Base-by-base conservation (phyloP, 345 rosid genomes). In the Linum tenue region DNA sequence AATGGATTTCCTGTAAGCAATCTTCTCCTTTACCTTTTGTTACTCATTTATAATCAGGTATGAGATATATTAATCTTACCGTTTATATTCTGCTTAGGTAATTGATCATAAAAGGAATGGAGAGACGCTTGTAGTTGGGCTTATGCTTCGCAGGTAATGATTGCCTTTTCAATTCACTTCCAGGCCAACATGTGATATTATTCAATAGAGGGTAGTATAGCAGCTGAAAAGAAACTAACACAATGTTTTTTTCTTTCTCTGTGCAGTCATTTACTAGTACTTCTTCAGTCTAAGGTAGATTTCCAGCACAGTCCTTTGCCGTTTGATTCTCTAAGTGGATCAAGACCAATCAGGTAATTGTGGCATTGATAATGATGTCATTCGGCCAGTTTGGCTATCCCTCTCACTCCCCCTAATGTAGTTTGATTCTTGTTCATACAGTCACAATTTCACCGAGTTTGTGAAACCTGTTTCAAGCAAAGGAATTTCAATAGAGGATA, bases 251-350 rank as follows among this genome's bases (percentile, higher is more conserved):
- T 22, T 22, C 0, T 50, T 74, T 60, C 72, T 55, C 16, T 51
- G 63, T 80, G 70, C 88, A 94, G 99, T 82, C 99, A 90, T 71
- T 83, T 94, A 75, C 81, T 94, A 71, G 99, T 90, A 60, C 96
- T 94, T 75, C 99, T 94, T 79, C 99, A 88, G 68, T 84, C 97
- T 7, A 90, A 84, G 80, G 83, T 86, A 15, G 99, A 88, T 82
- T 94, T 94, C 76, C 97, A 94, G 82, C 97, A 90, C 67, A 90
- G 96, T 77, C 95, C 96, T 73, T 75, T 88, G 69, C 92, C 96
- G 43, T 77, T 77, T 51, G 92, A 90, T 75, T 78, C 87, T 63
- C 76, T 65, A 53, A 82, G 72, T 60, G 82, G 80, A 64, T 67
- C 95, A 62, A 66, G 79, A 70, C 60, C 80, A 64, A 77, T 86